A percentile compares a stretch with the other conserved stretches of the same genome.
Conservation (phyloP, 345 rosid species). For the Boechera stricta region DNA sequence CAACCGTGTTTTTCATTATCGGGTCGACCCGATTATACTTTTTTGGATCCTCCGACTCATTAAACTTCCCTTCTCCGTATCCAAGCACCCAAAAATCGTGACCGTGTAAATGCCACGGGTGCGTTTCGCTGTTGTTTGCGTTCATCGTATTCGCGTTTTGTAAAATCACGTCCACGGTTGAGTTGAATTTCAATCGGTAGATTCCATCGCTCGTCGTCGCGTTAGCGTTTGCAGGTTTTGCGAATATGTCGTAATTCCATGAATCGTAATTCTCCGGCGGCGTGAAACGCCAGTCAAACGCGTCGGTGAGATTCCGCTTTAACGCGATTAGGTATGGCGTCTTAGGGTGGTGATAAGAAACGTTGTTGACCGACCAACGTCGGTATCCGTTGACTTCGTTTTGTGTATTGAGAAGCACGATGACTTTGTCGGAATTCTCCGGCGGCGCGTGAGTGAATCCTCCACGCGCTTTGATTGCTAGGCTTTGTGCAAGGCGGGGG, state of each 20-base stretch:
- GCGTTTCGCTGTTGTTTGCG: constrained; percentile 61
- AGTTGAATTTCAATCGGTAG: constrained; percentile 56
- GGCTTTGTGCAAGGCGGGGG: constrained; percentile 56
- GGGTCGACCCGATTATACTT: constrained; percentile 66
- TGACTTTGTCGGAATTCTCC: constrained; percentile 49
- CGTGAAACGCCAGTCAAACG: constrained; percentile 51
- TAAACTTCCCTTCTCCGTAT: constrained; percentile 67
- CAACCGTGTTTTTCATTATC: constrained; percentile 80
- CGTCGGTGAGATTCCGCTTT: constrained; percentile 50
- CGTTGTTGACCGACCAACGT: constrained; percentile 73
- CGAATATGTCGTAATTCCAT: constrained; percentile 38
- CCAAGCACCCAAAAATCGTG: constrained; percentile 90
- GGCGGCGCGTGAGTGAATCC: constrained; percentile 57
- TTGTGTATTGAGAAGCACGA: constrained; percentile 68
- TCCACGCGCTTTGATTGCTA: constrained; percentile 57
- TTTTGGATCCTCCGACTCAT: constrained; percentile 50
- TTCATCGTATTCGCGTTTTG: constrained; percentile 69
- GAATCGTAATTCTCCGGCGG: constrained; percentile 54
- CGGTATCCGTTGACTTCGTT: constrained; percentile 46
- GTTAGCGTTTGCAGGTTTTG: constrained; percentile 42
- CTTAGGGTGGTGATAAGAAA: constrained; percentile 58
- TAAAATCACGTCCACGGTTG: constrained; percentile 67
- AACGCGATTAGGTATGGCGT: constrained; percentile 68
- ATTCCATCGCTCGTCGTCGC: constrained; percentile 50
- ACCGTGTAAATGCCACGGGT: constrained; percentile 87